Percentiles rank a stretch among this genome's conserved stretches.
Conservation (phyloP, 352 stramenopile genomes). For the Globisporangium heterothallicum region DNA sequence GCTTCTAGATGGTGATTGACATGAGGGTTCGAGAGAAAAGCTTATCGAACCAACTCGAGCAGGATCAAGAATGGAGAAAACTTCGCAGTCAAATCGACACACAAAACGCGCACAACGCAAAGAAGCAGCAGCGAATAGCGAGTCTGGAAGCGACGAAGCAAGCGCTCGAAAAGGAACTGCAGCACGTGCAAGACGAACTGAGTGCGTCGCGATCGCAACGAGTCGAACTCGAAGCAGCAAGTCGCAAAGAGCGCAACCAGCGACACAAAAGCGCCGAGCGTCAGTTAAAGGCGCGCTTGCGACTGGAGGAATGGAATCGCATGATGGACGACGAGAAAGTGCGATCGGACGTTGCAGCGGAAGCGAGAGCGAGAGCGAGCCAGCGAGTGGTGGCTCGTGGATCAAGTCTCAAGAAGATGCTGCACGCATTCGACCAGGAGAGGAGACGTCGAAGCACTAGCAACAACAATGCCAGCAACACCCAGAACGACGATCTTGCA, state of each 20-base stretch:
- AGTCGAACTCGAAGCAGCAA: slow-evolving; percentile 36
- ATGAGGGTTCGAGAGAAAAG: slow-evolving; percentile 28
- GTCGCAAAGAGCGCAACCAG: slow-evolving; percentile 30
- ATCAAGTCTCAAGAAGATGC: slow-evolving; percentile 25
- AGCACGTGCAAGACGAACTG: slow-evolving; percentile 19
- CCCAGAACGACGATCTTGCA: slow-evolving; percentile 9
- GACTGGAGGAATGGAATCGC: slow-evolving; percentile 39
- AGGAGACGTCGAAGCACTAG: slow-evolving; percentile 12
- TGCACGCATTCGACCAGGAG: slow-evolving; percentile 20
- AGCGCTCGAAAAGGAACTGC: slow-evolving; percentile 30
- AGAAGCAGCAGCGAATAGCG: slow-evolving; percentile 18
- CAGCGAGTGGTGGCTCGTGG: slow-evolving; percentile 31
- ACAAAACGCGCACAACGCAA: slow-evolving; percentile 8
- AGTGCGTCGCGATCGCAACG: slow-evolving; percentile 24
- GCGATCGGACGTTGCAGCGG: slow-evolving; percentile 33
- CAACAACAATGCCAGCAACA: slow-evolving; percentile 16
- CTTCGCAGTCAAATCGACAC: slow-evolving; percentile 17
- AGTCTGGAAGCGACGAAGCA: slow-evolving; percentile 24
- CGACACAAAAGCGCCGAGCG: slow-evolving; percentile 47
- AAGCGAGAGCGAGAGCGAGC: slow-evolving; percentile 39
- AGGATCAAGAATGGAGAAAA: slow-evolving; percentile 26
- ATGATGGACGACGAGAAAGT: slow-evolving; percentile 49
- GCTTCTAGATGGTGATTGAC: slow-evolving; percentile 33
- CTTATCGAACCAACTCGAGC: slow-evolving; percentile 21
- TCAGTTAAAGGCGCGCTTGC: slow-evolving; percentile 31